Percentiles rank a stretch among this genome's conserved stretches.
phyloP scores from a whole-genome alignment of 768 basidiomycete genomes.

The Pulveroboletus sp. region DNA sequence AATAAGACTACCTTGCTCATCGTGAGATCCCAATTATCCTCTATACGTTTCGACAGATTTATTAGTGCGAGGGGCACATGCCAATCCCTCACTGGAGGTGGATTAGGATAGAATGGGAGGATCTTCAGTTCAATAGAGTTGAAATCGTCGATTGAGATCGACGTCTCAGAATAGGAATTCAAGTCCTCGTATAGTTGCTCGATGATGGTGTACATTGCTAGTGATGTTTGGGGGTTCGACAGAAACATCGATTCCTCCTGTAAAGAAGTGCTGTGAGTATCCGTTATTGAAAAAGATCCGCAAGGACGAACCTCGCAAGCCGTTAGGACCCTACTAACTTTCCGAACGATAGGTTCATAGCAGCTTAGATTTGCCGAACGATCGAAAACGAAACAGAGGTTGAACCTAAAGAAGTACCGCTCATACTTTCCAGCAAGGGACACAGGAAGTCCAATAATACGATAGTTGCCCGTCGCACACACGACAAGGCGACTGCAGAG shows the following conservation, averaged over 20 bases:
- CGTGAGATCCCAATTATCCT: conserved; percentile 95
- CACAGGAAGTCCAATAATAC: conserved; percentile 90
- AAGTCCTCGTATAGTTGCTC: conserved; percentile 97
- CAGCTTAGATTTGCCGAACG: conserved; percentile 87
- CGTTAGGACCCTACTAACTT: conserved; percentile 85
- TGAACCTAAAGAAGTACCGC: conserved; percentile 88
- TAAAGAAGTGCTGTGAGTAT: conserved; percentile 3
- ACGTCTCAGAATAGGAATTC: conserved; percentile 96
- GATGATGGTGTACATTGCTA: conserved; percentile 73
- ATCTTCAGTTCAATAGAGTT: conserved; percentile 95
- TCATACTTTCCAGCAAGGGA: conserved; percentile 71
- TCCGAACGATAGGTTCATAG: conserved; percentile 93
- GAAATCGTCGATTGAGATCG: conserved; percentile 84
- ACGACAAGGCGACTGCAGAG: conserved; percentile 87
- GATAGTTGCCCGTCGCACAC: conserved; percentile 73
- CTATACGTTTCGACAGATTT: conserved; percentile 71
- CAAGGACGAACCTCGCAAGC: conserved; percentile 72
- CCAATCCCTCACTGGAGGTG: conserved; percentile 87
- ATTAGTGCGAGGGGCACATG: conserved; percentile 90
- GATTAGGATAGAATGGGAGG: conserved; percentile 95
- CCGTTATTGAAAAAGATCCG: neutral
- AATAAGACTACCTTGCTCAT: conserved; percentile 66
- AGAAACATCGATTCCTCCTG: conserved; percentile 89
- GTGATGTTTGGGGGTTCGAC: conserved; percentile 63
- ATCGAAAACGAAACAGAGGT: conserved; percentile 95